Conservation (phyloP, 768 basidiomycete genomes). For the Leccinellum luteum region DNA sequence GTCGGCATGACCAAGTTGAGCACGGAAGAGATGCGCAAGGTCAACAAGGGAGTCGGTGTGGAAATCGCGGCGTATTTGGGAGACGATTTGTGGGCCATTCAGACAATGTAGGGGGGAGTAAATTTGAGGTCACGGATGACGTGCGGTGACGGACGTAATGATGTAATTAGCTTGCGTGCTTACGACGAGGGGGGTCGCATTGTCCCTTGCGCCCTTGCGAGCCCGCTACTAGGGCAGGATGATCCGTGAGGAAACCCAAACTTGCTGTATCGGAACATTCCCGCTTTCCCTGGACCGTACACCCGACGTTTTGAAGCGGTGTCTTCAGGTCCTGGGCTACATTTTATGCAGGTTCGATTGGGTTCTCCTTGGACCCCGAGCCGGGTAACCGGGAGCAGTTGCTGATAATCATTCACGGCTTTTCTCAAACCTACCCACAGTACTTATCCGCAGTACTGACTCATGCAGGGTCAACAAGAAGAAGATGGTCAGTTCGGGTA, state of each 20-base stretch:
- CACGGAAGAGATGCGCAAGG: constrained; percentile 84
- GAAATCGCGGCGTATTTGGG: constrained; percentile 86
- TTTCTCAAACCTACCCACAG: not conserved
- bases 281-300: constrained; percentile 3
- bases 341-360: not conserved
- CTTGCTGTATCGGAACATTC: constrained; percentile 14
- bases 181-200: not conserved
- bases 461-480: constrained; percentile 16
- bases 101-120: constrained; percentile 46
- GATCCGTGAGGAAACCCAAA: not conserved
- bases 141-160: not conserved
- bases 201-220: not conserved
- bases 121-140: not conserved
- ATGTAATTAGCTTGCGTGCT: not conserved
- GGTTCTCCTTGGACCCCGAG: not conserved
- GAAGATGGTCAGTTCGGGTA: constrained; percentile 34
- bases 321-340: not conserved
- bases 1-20: constrained; percentile 79
- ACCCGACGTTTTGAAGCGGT: not conserved
- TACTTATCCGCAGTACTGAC: not conserved
- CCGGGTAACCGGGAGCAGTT: not conserved
- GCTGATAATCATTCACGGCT: not conserved
- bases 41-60: constrained; percentile 90
- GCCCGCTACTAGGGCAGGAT: not conserved
- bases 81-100: constrained; percentile 80